These are phyloP conservation scores for Phyllosticta citrichinensis DNA, from an alignment of 2,329 filamentous ascomycete genomes.

Conservation along the genomic window DNA sequence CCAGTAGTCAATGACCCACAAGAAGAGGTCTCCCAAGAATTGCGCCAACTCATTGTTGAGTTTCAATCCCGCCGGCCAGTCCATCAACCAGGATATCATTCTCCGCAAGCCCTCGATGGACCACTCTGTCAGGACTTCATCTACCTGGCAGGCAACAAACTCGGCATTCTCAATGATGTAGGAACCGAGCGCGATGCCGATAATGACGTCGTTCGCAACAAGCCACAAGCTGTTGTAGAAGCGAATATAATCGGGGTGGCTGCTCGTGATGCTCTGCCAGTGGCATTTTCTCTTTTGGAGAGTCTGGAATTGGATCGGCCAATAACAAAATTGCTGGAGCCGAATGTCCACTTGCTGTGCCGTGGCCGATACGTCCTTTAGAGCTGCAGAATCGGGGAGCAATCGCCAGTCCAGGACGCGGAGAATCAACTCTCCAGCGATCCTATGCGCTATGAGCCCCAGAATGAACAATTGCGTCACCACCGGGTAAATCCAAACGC, in stretches of 20 bases:
- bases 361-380: slow-evolving; percentile 93
- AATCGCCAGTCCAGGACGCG: slow-evolving; percentile 75
- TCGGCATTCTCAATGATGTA: slow-evolving; percentile 94
- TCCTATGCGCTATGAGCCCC: slow-evolving; percentile 66
- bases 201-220: slow-evolving; percentile 96
- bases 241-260: slow-evolving; percentile 93
- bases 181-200: slow-evolving; percentile 89
- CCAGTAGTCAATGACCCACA: slow-evolving; percentile 99
- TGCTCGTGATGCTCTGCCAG: slow-evolving; percentile 92
- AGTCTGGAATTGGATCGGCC: slow-evolving; percentile 93
- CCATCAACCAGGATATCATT: slow-evolving; percentile 93
- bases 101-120: slow-evolving; percentile 79
- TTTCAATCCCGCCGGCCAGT: slow-evolving; percentile 88
- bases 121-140: slow-evolving; percentile 64
- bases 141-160: slow-evolving; percentile 73
- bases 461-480: slow-evolving; percentile 63
- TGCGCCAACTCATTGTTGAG: slow-evolving; percentile 85
- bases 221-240: slow-evolving; percentile 99
- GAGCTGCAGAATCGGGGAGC: slow-evolving; percentile 65
- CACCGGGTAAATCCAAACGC: slow-evolving; percentile 68
- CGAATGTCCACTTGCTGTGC: slow-evolving; percentile 97
- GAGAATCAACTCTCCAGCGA: slow-evolving; percentile 70
- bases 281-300: slow-evolving; percentile 80
- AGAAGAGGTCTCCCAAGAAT: slow-evolving; percentile 90
- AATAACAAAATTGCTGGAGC: slow-evolving; percentile 96